Evolutionary conservation across 495 filamentous ascomycete species (phyloP).

Genomic region (Penicillium riverlandense): DNA sequence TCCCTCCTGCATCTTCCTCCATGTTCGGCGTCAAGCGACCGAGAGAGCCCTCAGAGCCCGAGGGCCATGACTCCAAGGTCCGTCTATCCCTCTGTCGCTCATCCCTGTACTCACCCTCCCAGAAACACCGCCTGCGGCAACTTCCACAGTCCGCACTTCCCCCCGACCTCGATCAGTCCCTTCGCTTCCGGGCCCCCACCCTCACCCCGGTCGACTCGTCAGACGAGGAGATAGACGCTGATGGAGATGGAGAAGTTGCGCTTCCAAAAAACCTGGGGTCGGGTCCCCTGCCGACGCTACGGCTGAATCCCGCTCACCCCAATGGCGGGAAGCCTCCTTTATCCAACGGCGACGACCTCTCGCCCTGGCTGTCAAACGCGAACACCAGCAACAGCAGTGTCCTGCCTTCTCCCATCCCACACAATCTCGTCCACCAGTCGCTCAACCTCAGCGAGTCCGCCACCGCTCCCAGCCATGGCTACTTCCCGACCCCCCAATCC

Average conservation of each 20-base stretch:
- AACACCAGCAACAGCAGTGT: constrained; percentile 23
- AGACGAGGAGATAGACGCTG: constrained; percentile 26
- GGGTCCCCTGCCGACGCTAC: constrained; percentile 2
- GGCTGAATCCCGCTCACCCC: constrained; percentile 4
- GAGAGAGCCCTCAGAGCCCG: neutral
- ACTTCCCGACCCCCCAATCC: neutral
- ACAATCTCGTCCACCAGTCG: constrained; percentile 23
- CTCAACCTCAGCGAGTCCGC: constrained; percentile 16
- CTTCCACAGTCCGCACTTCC: neutral
- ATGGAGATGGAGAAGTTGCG: neutral
- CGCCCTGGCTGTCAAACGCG: constrained; percentile 18
- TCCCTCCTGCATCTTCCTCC: constrained; percentile 1
- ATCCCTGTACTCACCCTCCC: neutral
- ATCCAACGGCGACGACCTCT: constrained; percentile 21
- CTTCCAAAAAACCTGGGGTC: neutral
- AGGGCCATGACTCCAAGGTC: neutral
- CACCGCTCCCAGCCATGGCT: constrained; percentile 14
- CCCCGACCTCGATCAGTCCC: constrained; percentile 6
- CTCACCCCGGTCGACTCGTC: constrained; percentile 37
- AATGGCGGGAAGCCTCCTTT: neutral
- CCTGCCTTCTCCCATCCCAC: constrained; percentile 47
- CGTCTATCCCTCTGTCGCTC: neutral
- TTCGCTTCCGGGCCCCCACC: constrained; percentile 17
- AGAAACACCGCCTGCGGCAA: neutral
- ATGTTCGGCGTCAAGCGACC: neutral